Percentiles rank a stretch among this genome's conserved stretches.
Evolutionary conservation across 1,139 yeast species (phyloP).

Genomic region (Sugiyamaella xylanicola): DNA sequence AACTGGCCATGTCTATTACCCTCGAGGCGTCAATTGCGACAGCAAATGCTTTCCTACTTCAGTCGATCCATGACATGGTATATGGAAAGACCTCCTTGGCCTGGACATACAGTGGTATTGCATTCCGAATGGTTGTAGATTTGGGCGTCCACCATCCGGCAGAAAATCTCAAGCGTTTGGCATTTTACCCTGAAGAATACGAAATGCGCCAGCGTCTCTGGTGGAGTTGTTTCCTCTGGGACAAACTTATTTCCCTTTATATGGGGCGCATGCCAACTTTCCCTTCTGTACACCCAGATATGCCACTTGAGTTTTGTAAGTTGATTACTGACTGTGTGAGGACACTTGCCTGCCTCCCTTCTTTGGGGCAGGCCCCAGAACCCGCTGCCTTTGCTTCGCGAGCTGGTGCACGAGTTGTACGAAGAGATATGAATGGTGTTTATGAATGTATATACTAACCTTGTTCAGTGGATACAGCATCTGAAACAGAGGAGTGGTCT

Average conservation of each 20-base stretch:
- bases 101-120: conserved; percentile 23
- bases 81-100: conserved; percentile 18
- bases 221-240: conserved; percentile 24
- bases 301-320: conserved; percentile 19
- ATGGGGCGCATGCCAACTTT: conserved; percentile 24
- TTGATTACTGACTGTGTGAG: no score
- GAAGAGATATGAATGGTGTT: no score
- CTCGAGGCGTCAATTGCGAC: conserved; percentile 20
- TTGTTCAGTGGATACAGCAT: conserved; percentile 16
- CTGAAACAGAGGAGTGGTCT: conserved; percentile 19
- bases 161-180: conserved; percentile 17
- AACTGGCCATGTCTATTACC: conserved; percentile 17
- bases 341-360: not conserved
- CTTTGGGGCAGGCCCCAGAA: not conserved
- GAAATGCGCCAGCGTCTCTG: conserved; percentile 20
- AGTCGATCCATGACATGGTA: conserved; percentile 21
- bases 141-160: conserved; percentile 20
- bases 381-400: not conserved
- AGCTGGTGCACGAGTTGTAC: no score
- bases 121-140: conserved; percentile 21
- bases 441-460: no score
- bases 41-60: conserved; percentile 21
- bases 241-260: conserved; percentile 22
- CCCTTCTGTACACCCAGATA: conserved; percentile 18
- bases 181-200: conserved; percentile 15